Evolutionary conservation across 805 yeast species (phyloP).

Genomic region (Citeromyces matritensis): DNA sequence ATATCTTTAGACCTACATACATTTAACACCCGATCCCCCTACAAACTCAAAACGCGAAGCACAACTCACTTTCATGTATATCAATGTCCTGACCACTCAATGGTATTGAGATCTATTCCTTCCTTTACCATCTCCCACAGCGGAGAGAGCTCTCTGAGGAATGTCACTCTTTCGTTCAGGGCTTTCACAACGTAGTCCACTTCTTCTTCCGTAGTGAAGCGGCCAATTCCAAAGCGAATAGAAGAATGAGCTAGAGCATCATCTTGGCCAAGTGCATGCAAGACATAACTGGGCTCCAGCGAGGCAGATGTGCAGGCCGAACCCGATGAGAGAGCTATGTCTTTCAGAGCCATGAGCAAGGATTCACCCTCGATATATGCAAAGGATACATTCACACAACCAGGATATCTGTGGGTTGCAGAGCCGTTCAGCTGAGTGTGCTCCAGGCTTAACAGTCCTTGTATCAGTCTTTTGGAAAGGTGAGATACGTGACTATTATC

Average conservation of each 20-base stretch:
- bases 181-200: constrained; percentile 88
- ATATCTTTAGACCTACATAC: neutral
- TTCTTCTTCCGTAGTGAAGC: constrained; percentile 94
- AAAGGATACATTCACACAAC: constrained; percentile 93
- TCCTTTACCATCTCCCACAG: constrained; percentile 99
- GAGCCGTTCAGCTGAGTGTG: constrained; percentile 90
- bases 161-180: constrained; percentile 76
- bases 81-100: constrained; percentile 96
- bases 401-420: constrained; percentile 57
- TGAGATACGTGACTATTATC: constrained; percentile 58
- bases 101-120: constrained; percentile 85
- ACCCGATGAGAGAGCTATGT: constrained; percentile 90
- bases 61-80: neutral
- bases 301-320: constrained; percentile 99
- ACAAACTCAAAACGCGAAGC: neutral
- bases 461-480: constrained; percentile 59
- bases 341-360: constrained; percentile 91
- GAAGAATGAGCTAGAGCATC: constrained; percentile 98
- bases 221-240: constrained; percentile 91
- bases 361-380: constrained; percentile 98
- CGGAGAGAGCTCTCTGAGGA: constrained; percentile 85
- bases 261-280: constrained; percentile 94
- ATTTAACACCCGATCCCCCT: neutral
- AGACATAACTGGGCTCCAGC: constrained; percentile 90
- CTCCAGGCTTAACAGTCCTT: constrained; percentile 65